phyloP scores from a whole-genome alignment of 768 basidiomycete genomes.

The Podaxis carcinomalis region DNA sequence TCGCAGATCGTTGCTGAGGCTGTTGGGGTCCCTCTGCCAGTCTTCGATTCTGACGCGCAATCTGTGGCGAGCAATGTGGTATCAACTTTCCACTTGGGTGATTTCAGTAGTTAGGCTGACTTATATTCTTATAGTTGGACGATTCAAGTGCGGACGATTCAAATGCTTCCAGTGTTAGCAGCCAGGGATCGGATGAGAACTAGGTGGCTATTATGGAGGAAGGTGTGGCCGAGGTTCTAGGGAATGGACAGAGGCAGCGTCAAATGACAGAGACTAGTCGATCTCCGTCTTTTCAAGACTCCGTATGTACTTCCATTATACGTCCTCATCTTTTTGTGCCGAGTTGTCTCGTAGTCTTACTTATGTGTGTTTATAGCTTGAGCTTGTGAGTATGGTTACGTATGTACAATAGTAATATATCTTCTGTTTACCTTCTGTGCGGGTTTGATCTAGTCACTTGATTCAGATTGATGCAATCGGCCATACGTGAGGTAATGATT shows the following conservation, averaged over 20 bases:
- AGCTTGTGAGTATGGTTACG: not conserved
- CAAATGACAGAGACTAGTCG: not conserved
- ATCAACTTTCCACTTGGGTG: not conserved
- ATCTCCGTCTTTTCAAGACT: not conserved
- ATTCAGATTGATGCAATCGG: too few species aligned
- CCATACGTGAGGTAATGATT: too few species aligned
- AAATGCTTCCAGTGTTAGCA: too few species aligned
- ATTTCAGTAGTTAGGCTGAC: not conserved
- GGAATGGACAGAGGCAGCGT: not conserved
- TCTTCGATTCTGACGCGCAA: not conserved
- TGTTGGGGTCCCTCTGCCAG: not conserved
- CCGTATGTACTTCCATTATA: not conserved
- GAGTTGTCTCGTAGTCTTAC: not conserved
- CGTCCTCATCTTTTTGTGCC: slow-evolving; percentile 15
- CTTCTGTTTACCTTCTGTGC: slow-evolving; percentile 20
- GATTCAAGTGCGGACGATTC: not conserved
- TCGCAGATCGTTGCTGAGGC: not conserved
- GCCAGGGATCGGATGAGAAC: too few species aligned
- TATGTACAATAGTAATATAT: not conserved
- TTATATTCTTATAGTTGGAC: not conserved
- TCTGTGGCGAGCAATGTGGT: not conserved
- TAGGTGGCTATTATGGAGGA: not conserved
- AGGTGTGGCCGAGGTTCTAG: not conserved
- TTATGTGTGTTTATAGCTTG: not conserved
- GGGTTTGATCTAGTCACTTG: not conserved